Evolutionary conservation across 2,329 filamentous ascomycete genomes (phyloP).

Genomic region (Pseudogymnoascus sp.): DNA sequence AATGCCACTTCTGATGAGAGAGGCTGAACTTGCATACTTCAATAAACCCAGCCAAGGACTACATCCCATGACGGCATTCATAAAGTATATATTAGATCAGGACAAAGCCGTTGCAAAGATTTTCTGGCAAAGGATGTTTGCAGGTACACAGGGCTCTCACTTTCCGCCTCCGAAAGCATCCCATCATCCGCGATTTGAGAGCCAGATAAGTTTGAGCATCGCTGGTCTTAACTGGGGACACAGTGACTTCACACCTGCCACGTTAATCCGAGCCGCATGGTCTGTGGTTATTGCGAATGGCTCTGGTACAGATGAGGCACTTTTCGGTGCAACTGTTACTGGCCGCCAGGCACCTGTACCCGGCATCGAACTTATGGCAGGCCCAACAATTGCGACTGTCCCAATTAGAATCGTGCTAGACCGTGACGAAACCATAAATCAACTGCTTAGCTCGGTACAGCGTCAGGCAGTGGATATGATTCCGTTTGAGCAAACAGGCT

Average conservation of each 20-base stretch:
- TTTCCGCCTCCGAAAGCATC: neutral
- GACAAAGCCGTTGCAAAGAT: neutral
- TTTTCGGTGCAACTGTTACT: conserved; percentile 35
- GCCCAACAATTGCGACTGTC: conserved; percentile 36
- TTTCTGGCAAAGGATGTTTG: neutral
- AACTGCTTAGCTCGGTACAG: conserved; percentile 4
- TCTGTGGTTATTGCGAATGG: conserved; percentile 31
- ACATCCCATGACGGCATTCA: neutral
- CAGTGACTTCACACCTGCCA: conserved; percentile 20
- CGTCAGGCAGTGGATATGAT: conserved; percentile 38
- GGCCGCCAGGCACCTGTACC: conserved; percentile 32
- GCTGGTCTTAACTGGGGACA: neutral
- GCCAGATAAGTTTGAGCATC: neutral
- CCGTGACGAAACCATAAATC: neutral
- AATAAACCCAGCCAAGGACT: neutral
- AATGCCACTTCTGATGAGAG: conserved; percentile 26
- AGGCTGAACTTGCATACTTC: neutral
- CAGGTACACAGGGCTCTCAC: neutral
- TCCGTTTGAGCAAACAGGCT: conserved; percentile 40
- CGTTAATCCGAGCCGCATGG: conserved; percentile 34
- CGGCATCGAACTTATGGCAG: conserved; percentile 34
- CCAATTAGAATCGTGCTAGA: conserved; percentile 29
- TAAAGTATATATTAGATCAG: conserved; percentile 1
- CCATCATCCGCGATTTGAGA: neutral
- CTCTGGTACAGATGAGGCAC: conserved; percentile 30